Base-by-base conservation (phyloP, 2,329 filamentous ascomycete genomes). In the Penicillium nordicum region DNA sequence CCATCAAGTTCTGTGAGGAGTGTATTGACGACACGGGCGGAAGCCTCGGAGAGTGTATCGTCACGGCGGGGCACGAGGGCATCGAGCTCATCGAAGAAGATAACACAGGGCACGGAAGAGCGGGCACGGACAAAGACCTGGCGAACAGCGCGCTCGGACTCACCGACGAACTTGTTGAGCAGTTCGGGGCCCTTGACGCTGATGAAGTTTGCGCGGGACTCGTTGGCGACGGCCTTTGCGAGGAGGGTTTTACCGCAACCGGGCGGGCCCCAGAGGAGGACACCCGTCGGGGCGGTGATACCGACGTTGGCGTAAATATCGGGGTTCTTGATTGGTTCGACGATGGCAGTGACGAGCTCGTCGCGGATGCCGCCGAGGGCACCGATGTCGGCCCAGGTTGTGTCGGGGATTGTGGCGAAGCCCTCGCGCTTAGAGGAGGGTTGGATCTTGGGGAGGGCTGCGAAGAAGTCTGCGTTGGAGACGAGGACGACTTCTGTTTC, bases 71-170 rank as follows among this genome's bases (percentile, higher is more conserved):
- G 92, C 0, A 94, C 92, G 3, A 99, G 80, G 0, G 94, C 93
- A 74, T 99, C 94, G 50, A 99, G 83, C 76, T 99, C 94, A 72
- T 99, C 94, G 70, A 99, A 97, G 82, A 99, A 97, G 57, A 99
- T 87, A 53, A 99, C 91, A 70, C 93, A 97, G 0, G 94, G 94
- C 0, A 92, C 84, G 8, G 89, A 93, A 0, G 89, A 89, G 50
- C 92, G 85, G 0, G 94, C 94, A 16, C 93, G 88, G 61, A 87
- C 85, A 74, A 99, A 99, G 0, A 97, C 88, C 71, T 96, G 91
- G 23, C 94, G 87, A 1, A 99, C 89, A 0, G 92, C 90, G 11
- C 93, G 88, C 76, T 99, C 94, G 7, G 90, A 95, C 75, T 99
- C 94, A 63, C 94, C 94, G 10, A 99, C 92, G 71, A 93, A 99